Evolutionary conservation across 2,329 filamentous ascomycete genomes (phyloP), one percentile per base, ranked within the genome.

Genomic region (Diplodia scrobiculata): DNA sequence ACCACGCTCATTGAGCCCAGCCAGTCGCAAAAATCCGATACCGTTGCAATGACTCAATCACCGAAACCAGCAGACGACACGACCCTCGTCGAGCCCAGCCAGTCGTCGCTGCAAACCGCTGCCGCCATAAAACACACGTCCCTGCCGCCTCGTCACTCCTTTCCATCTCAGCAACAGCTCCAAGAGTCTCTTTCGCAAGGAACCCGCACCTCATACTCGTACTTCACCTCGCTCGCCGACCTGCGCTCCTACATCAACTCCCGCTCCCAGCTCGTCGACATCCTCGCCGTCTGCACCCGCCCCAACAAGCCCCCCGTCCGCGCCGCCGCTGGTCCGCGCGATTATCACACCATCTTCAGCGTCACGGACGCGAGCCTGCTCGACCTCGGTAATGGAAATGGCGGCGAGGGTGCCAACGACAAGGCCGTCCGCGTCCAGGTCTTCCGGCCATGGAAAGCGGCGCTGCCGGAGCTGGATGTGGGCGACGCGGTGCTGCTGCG

Each of bases 401-500:
- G 38, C 17, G 38, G 6, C 17, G 41, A 45, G 3, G 41, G 41
- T 2, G 38, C 5, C 21, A 71, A 67, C 4, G 19, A 50, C 0
- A 41, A 6, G 3, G n/a, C n/a, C 2, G 19, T 66, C 32, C 55
- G 36, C 25, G 79, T 82, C 0, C 77, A 80, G 48, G 70, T 81
- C 34, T 83, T 81, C 72, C 74, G 81, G 0, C 76, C 80, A 0
- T 81, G 77, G 71, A 75, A 74, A 27, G 73, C 71, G 0, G 78
- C 77, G 0, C 74, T 84, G 0, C 82, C 82, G 0, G 70, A 72
- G 1, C 77, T 77, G 2, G 71, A 77, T 0, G 66, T 68, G 0
- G 82, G 82, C 27, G 82, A 83, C 50, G 75, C 82, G 0, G 71
- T 84, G 0, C 68, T 84, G 27, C 71, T 83, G 2, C 73, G 81